These are phyloP conservation scores for Amanita exitialis DNA, from an alignment of 768 basidiomycete species.

Conservation along the genomic window DNA sequence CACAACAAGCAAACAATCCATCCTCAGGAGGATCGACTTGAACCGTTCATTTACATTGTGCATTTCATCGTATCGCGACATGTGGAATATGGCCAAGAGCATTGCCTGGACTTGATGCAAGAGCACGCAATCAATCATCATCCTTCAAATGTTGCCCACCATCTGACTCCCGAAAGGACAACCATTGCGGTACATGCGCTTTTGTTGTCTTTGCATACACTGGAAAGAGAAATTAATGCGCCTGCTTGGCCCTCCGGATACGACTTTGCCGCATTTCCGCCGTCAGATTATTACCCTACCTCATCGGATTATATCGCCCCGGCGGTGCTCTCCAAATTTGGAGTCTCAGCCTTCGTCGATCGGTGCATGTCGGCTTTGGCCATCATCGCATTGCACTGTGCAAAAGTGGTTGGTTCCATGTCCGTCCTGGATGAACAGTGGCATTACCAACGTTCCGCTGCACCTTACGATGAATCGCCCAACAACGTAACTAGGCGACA, in stretches of 20 bases:
- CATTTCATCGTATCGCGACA: slow-evolving; percentile 81
- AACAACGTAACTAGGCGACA: slow-evolving; percentile 62
- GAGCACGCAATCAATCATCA: slow-evolving; percentile 39
- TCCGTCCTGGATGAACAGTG: slow-evolving; percentile 82
- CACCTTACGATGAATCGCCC: slow-evolving; percentile 59
- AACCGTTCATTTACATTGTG: slow-evolving; percentile 66
- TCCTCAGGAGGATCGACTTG: slow-evolving; percentile 66
- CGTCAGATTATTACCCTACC: slow-evolving; percentile 58
- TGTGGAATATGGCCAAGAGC: slow-evolving; percentile 75
- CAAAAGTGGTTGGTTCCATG: slow-evolving; percentile 62
- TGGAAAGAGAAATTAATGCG: slow-evolving; percentile 60
- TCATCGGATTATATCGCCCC: slow-evolving; percentile 56
- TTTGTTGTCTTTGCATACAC: slow-evolving; percentile 55
- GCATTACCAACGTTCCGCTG: slow-evolving; percentile 49
- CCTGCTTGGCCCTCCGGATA: slow-evolving; percentile 74
- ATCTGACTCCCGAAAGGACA: slow-evolving; percentile 63
- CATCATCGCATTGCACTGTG: slow-evolving; percentile 47
- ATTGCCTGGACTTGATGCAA: slow-evolving; percentile 74
- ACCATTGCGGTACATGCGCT: slow-evolving; percentile 70
- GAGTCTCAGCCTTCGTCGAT: slow-evolving; percentile 65
- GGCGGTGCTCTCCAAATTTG: slow-evolving; percentile 46
- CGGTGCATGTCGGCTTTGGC: slow-evolving; percentile 48
- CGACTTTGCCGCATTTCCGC: slow-evolving; percentile 50
- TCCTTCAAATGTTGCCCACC: slow-evolving; percentile 28
- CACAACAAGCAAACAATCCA: slow-evolving; percentile 47